A percentile compares a stretch with the other conserved stretches of the same genome.
Conservation (phyloP, 352 stramenopile species). For the Phytopythium ostracodes region DNA sequence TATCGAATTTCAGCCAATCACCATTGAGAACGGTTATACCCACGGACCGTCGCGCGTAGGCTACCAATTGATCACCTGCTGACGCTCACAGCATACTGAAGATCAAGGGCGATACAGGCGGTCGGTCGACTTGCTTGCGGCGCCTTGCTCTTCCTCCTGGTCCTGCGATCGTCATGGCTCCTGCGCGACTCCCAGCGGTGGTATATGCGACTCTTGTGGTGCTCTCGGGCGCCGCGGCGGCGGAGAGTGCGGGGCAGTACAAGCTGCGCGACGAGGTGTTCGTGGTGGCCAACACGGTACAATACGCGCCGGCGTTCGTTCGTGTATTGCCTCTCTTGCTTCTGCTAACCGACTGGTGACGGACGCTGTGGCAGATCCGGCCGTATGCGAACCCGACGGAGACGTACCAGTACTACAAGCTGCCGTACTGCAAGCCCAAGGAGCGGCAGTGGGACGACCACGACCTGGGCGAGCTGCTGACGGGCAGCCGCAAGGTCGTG, state of each 20-base stretch:
- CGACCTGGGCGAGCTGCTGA: constrained; percentile 93
- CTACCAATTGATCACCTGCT: not conserved
- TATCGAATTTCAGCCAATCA: not conserved
- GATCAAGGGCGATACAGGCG: not conserved
- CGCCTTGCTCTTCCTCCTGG: not conserved
- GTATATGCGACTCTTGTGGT: not conserved
- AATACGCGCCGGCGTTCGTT: constrained; percentile 18
- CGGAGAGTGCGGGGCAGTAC: constrained; percentile 30
- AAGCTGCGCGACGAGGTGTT: constrained; percentile 62
- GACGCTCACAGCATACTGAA: too few species aligned
- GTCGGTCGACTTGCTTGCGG: not conserved
- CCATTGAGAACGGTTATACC: not conserved
- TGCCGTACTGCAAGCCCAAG: constrained; percentile 93
- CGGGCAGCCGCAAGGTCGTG: constrained; percentile 92
- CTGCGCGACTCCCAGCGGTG: not conserved
- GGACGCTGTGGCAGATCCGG: constrained; percentile 43
- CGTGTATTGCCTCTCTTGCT: too few species aligned
- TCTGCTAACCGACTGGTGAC: not conserved
- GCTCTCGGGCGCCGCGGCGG: not conserved
- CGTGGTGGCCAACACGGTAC: constrained; percentile 74
- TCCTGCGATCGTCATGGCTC: not conserved
- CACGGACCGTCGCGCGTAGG: not conserved
- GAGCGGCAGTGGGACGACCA: constrained; percentile 87
- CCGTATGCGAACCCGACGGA: constrained; percentile 98
- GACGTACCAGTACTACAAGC: constrained; percentile 98